phyloP scores from a whole-genome alignment of 2,329 filamentous ascomycete genomes.

The Calonectria honghensis region DNA sequence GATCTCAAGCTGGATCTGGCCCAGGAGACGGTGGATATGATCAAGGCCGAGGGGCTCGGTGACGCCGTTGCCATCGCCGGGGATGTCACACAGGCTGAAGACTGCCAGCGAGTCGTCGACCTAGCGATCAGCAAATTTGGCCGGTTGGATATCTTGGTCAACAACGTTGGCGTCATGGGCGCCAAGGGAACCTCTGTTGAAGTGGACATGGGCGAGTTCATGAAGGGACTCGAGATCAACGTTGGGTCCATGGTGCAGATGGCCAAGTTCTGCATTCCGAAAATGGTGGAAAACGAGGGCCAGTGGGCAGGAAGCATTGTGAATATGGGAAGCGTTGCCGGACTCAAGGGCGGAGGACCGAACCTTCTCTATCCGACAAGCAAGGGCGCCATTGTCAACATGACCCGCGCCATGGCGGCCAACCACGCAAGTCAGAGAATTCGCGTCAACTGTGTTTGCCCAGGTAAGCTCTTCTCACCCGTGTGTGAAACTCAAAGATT shows the following conservation, averaged over 20 bases:
- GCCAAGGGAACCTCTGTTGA: slow-evolving; percentile 75
- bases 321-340: slow-evolving; percentile 79
- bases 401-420: slow-evolving; percentile 71
- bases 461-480: slow-evolving; percentile 53
- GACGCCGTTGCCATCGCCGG: slow-evolving; percentile 65
- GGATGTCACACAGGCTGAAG: slow-evolving; percentile 72
- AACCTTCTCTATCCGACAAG: slow-evolving; percentile 67
- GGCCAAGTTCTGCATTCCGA: slow-evolving; percentile 76
- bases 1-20: slow-evolving; percentile 72
- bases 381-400: slow-evolving; percentile 70
- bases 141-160: slow-evolving; percentile 77
- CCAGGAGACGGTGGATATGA: slow-evolving; percentile 72
- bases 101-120: slow-evolving; percentile 68
- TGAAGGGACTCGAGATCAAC: slow-evolving; percentile 75
- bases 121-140: slow-evolving; percentile 69
- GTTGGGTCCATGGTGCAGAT: slow-evolving; percentile 80
- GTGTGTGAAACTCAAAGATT: background rate
- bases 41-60: slow-evolving; percentile 62
- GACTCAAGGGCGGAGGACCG: slow-evolving; percentile 67
- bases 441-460: slow-evolving; percentile 70
- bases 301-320: slow-evolving; percentile 71
- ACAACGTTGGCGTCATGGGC: slow-evolving; percentile 78
- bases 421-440: slow-evolving; percentile 68
- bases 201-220: slow-evolving; percentile 76
- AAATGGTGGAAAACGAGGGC: slow-evolving; percentile 72